These are phyloP conservation scores for Aurantiochytrium sp. DNA, from an alignment of 108 stramenopile species.

Conservation along the genomic window DNA sequence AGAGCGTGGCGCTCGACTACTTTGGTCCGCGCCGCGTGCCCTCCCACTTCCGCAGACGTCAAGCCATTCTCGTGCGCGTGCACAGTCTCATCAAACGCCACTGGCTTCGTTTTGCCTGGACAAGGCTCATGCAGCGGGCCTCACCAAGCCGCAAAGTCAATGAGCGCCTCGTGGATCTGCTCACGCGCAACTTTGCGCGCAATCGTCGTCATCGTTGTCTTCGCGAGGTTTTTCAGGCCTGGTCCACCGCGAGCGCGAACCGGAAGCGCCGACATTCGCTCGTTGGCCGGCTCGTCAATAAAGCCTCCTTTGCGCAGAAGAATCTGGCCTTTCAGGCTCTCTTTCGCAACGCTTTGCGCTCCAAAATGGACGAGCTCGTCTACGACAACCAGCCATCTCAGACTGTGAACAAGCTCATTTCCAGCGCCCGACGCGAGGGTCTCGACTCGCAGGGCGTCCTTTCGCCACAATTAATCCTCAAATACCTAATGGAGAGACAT, in stretches of 20 bases:
- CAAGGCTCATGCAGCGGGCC: not conserved
- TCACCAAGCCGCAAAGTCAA: not conserved
- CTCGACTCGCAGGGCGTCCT: not conserved
- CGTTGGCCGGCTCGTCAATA: not conserved
- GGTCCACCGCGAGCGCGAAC: not conserved
- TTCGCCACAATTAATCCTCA: not conserved
- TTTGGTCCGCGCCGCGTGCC: not conserved
- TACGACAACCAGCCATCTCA: not conserved
- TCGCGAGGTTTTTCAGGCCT: not conserved
- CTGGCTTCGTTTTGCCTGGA: not conserved
- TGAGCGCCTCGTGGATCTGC: not conserved
- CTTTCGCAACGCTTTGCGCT: not conserved
- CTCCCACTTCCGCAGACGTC: not conserved
- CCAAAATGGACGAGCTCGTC: not conserved
- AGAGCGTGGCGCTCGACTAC: not conserved
- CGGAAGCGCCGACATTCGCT: not conserved
- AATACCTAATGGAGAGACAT: not conserved
- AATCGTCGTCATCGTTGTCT: not conserved
- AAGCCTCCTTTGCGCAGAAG: not conserved
- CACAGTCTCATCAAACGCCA: not conserved
- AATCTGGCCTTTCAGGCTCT: not conserved
- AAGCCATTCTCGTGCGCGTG: not conserved
- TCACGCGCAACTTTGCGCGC: not conserved
- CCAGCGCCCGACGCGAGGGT: not conserved
- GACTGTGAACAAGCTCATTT: not conserved